Conservation (phyloP, 78 protist species). For the Thecamonas trahens region DNA sequence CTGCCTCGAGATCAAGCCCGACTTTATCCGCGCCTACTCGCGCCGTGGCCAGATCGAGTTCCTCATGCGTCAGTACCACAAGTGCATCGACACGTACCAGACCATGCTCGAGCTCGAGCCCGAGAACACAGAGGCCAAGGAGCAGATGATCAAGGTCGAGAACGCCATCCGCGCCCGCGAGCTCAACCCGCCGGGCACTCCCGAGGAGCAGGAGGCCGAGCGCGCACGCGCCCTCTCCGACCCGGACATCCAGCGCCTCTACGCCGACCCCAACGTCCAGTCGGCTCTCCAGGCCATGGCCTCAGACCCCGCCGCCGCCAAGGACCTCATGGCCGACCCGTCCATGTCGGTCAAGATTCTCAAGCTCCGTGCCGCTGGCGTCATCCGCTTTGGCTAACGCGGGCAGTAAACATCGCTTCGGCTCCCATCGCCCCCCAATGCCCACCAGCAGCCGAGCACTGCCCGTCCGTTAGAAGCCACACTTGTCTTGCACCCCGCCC, state of each 20-base stretch:
- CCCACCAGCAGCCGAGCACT: no score
- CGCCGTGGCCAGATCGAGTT: slow-evolving; percentile 58
- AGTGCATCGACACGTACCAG: slow-evolving; percentile 66
- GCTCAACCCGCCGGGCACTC: not conserved
- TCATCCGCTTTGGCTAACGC: slow-evolving; percentile 54
- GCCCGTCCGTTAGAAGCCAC: no score
- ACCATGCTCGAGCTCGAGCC: slow-evolving; percentile 58
- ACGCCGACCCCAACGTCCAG: slow-evolving; percentile 68
- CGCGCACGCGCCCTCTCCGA: slow-evolving; percentile 61
- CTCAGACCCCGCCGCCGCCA: slow-evolving; percentile 51
- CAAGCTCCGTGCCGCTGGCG: slow-evolving; percentile 80
- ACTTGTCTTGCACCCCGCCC: no score
- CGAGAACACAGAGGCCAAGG: slow-evolving; percentile 40
- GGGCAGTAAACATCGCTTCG: no score
- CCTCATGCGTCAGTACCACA: slow-evolving; percentile 69
- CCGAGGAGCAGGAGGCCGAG: slow-evolving; percentile 60
- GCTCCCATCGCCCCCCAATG: no score
- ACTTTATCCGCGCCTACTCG: slow-evolving; percentile 55
- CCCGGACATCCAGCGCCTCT: slow-evolving; percentile 77
- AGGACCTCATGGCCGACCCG: slow-evolving; percentile 62
- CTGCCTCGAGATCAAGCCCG: slow-evolving; percentile 48
- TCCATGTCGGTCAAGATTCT: slow-evolving; percentile 52
- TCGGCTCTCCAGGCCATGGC: slow-evolving; percentile 61
- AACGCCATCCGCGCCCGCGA: slow-evolving; percentile 24
- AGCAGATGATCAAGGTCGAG: slow-evolving; percentile 25